These are phyloP conservation scores for Albizia julibrissin DNA, from an alignment of 306 rosid genomes.

Conservation along the genomic window DNA sequence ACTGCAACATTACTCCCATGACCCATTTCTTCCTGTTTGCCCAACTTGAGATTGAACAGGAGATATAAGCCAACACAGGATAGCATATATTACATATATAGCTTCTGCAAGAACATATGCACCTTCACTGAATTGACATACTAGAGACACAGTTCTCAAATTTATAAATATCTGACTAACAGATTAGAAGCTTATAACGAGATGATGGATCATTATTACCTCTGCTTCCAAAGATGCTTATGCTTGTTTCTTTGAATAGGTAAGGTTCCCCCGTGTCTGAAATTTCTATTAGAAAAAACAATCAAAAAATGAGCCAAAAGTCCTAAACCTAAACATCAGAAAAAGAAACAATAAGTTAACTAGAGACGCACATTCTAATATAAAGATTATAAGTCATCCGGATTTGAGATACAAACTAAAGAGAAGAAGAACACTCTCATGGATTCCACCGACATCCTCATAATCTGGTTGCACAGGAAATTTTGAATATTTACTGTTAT, in stretches of 20 bases:
- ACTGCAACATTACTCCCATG: conserved; percentile 84
- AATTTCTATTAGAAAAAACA: neutral
- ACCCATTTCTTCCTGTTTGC: conserved; percentile 81
- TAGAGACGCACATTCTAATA: neutral
- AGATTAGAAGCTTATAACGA: neutral
- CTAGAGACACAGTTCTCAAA: neutral
- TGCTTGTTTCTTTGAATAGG: neutral
- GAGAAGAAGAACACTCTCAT: neutral
- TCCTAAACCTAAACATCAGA: conserved; percentile 13
- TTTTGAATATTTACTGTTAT: neutral
- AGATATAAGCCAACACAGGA: conserved; percentile 63
- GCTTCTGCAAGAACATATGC: conserved; percentile 12
- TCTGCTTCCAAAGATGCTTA: neutral
- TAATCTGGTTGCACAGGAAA: conserved; percentile 7
- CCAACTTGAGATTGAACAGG: conserved; percentile 89
- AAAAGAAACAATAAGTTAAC: conserved; percentile 16
- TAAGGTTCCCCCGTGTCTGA: neutral
- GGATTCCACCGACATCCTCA: neutral
- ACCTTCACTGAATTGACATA: neutral
- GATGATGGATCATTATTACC: neutral
- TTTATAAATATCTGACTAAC: neutral
- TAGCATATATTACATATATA: neutral
- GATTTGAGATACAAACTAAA: neutral
- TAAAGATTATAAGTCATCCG: conserved; percentile 6
- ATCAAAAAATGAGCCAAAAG: conserved; percentile 17